Evolutionary conservation across 2,329 filamentous ascomycete genomes (phyloP).

Genomic region (Taxawa tesnikishii): DNA sequence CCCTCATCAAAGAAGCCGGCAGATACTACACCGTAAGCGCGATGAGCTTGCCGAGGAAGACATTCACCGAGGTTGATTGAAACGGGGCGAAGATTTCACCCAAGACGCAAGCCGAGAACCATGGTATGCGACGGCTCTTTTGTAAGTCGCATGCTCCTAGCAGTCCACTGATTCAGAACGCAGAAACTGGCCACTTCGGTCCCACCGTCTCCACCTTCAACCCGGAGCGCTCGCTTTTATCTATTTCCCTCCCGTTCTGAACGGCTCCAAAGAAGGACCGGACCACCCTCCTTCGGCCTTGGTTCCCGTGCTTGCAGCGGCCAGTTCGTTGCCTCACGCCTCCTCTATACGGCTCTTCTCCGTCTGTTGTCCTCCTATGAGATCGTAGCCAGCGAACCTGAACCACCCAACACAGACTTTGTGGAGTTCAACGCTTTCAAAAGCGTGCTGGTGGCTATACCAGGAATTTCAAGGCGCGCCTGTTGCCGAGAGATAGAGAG

Average conservation of each 20-base stretch:
- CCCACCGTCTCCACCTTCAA: slow-evolving; percentile 32
- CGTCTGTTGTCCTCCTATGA: slow-evolving; percentile 37
- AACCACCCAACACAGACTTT: slow-evolving; percentile 49
- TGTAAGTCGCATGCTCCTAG: no score
- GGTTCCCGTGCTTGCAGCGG: slow-evolving; percentile 41
- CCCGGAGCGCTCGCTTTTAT: slow-evolving; percentile 36
- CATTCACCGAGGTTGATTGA: slow-evolving; percentile 38
- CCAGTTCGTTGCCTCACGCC: slow-evolving; percentile 37
- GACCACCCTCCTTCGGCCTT: slow-evolving; percentile 38
- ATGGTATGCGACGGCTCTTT: slow-evolving; percentile 34
- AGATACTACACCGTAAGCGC: slow-evolving; percentile 42
- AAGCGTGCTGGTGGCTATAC: slow-evolving; percentile 47
- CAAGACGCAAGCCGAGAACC: slow-evolving; percentile 42
- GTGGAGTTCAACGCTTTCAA: slow-evolving; percentile 51
- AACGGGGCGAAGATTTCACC: slow-evolving; percentile 38
- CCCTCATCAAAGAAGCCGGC: slow-evolving; percentile 40
- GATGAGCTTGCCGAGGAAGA: slow-evolving; percentile 41
- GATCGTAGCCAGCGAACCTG: slow-evolving; percentile 33
- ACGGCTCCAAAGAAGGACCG: slow-evolving; percentile 14
- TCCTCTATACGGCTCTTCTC: slow-evolving; percentile 38
- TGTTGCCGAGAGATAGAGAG: slow-evolving; percentile 38
- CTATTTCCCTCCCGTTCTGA: slow-evolving; percentile 10
- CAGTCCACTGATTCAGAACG: no score
- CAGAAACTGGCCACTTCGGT: slow-evolving; percentile 39
- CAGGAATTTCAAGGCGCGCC: slow-evolving; percentile 43